A percentile compares a stretch with the other conserved stretches of the same genome.
phyloP scores from a whole-genome alignment of 768 basidiomycete species.

The Lyophyllum shimeji region DNA sequence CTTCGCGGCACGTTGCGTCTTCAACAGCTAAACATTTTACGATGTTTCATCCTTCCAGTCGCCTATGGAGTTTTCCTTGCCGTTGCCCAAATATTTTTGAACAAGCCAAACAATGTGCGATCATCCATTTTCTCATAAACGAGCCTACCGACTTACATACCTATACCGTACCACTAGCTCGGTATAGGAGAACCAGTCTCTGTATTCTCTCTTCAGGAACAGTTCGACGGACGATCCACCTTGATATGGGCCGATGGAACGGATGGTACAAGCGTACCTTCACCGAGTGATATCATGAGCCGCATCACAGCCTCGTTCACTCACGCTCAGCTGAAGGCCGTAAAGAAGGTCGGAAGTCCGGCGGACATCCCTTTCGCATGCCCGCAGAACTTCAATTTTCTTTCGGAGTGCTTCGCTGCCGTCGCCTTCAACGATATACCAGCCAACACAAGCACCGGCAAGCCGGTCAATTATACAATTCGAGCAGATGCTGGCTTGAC shows the following conservation, averaged over 20 bases:
- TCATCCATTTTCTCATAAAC: neutral
- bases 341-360: conserved; percentile 48
- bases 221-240: conserved; percentile 51
- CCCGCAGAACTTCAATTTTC: conserved; percentile 71
- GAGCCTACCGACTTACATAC: neutral
- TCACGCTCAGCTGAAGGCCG: conserved; percentile 41
- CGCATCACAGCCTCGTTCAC: conserved; percentile 55
- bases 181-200: conserved; percentile 60
- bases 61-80: conserved; percentile 69
- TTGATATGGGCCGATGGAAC: conserved; percentile 74
- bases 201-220: conserved; percentile 42
- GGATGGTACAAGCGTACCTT: conserved; percentile 50
- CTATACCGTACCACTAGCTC: conserved; percentile 37
- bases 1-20: neutral
- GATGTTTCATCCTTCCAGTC: conserved; percentile 64
- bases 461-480: conserved; percentile 66
- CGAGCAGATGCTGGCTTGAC: conserved; percentile 63
- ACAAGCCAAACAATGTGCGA: conserved; percentile 60
- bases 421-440: conserved; percentile 63
- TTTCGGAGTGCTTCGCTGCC: conserved; percentile 71
- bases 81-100: conserved; percentile 59
- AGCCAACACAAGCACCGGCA: conserved; percentile 25
- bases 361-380: conserved; percentile 56
- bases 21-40: conserved; percentile 52
- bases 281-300: conserved; percentile 59